Percentiles rank a stretch among this genome's conserved stretches.
Evolutionary conservation across 352 stramenopile species (phyloP).

Genomic region (Phytophthora sp.): DNA sequence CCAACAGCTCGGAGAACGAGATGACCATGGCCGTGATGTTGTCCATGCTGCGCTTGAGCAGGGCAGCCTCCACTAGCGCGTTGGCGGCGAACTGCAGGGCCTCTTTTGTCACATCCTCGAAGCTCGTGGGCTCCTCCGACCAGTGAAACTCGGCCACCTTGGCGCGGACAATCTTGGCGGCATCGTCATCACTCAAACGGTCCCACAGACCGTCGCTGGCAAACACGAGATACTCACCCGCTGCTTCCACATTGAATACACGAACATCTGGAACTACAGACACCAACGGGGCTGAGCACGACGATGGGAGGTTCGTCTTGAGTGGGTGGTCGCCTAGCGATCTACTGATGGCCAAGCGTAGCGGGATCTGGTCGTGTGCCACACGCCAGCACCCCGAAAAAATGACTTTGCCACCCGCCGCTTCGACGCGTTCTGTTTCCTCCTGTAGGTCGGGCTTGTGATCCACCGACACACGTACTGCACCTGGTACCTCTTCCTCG

Average conservation of each 20-base stretch:
- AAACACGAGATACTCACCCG: constrained; percentile 71
- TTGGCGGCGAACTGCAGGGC: constrained; percentile 62
- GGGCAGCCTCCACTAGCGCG: constrained; percentile 68
- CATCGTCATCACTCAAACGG: constrained; percentile 72
- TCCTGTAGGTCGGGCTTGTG: constrained; percentile 78
- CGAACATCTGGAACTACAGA: constrained; percentile 76
- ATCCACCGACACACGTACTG: constrained; percentile 73
- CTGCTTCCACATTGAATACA: constrained; percentile 63
- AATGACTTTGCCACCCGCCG: constrained; percentile 77
- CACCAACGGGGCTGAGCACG: constrained; percentile 68
- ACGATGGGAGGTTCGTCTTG: constrained; percentile 66
- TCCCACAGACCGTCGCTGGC: constrained; percentile 84
- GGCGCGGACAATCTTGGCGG: constrained; percentile 55
- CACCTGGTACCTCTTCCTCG: constrained; percentile 21
- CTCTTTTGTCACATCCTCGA: constrained; percentile 45
- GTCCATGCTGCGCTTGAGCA: constrained; percentile 78
- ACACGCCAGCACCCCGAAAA: constrained; percentile 86
- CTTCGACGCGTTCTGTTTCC: constrained; percentile 64
- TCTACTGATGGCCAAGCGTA: constrained; percentile 79
- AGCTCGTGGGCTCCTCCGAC: constrained; percentile 14
- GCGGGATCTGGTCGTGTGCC: constrained; percentile 71
- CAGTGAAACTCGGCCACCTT: constrained; percentile 59
- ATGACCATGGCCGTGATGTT: constrained; percentile 87
- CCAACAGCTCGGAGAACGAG: constrained; percentile 41
- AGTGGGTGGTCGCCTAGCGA: constrained; percentile 83